phyloP scores from a whole-genome alignment of 495 filamentous ascomycete genomes.

The Xylaria curta region DNA sequence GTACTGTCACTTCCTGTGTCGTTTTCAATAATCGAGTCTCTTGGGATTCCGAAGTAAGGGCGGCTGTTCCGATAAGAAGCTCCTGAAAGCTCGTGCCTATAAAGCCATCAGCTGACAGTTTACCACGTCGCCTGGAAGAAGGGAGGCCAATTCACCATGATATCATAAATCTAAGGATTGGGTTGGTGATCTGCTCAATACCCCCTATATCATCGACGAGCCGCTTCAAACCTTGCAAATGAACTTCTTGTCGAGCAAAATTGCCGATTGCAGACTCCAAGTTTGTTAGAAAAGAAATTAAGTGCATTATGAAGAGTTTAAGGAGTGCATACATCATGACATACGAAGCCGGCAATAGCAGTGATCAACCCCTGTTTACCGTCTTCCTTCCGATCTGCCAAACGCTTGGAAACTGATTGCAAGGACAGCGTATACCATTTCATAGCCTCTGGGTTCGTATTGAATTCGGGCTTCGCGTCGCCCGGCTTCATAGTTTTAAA shows the following conservation, averaged over 20 bases:
- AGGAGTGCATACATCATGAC: slow-evolving; percentile 34
- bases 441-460: slow-evolving; percentile 30
- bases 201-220: slow-evolving; percentile 36
- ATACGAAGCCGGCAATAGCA: slow-evolving; percentile 38
- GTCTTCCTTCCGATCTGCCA: slow-evolving; percentile 30
- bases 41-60: slow-evolving; percentile 31
- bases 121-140: background rate
- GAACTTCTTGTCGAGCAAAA: slow-evolving; percentile 32
- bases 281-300: slow-evolving; percentile 12
- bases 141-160: slow-evolving; percentile 32
- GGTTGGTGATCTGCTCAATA: slow-evolving; percentile 31
- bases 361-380: slow-evolving; percentile 32
- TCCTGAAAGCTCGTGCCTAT: slow-evolving; percentile 35
- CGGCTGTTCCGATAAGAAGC: slow-evolving; percentile 35
- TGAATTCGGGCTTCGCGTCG: slow-evolving; percentile 24
- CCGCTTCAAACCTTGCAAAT: slow-evolving; percentile 35
- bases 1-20: slow-evolving; percentile 25
- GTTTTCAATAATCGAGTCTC: slow-evolving; percentile 24
- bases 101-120: background rate
- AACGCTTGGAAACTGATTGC: slow-evolving; percentile 31
- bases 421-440: slow-evolving; percentile 39
- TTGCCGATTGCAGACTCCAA: slow-evolving; percentile 34
- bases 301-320: background rate
- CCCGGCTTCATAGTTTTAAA: slow-evolving; percentile 20
- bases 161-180: slow-evolving; percentile 34